phyloP scores from a whole-genome alignment of 345 rosid genomes.

The Corymbia maculata region DNA sequence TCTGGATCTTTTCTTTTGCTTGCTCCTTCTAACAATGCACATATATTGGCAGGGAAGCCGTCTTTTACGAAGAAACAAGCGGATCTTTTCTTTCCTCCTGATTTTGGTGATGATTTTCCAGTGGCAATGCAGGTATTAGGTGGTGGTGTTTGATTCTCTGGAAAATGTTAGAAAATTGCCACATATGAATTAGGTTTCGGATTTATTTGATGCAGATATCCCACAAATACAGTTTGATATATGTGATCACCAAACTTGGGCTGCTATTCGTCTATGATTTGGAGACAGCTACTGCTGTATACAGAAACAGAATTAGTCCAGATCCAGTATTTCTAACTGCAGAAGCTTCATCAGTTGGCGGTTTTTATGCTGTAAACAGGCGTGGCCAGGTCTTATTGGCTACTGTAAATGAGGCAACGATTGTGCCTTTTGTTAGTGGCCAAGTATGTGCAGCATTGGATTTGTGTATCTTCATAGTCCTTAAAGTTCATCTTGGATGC shows the following conservation, averaged over 20 bases:
- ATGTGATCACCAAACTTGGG: constrained; percentile 95
- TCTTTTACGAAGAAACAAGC: constrained; percentile 95
- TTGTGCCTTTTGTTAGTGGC: constrained; percentile 95
- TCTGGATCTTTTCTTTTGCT: constrained; percentile 32
- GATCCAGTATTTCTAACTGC: constrained; percentile 96
- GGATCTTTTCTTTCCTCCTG: constrained; percentile 99
- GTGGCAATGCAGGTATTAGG: constrained; percentile 90
- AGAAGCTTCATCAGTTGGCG: constrained; percentile 78
- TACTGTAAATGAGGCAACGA: constrained; percentile 86
- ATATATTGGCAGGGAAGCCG: constrained; percentile 56
- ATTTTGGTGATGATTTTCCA: constrained; percentile 97
- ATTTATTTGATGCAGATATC: constrained; percentile 61
- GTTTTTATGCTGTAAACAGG: constrained; percentile 89
- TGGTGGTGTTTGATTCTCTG: constrained; percentile 7
- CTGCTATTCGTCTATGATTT: constrained; percentile 93
- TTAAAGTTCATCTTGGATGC: not conserved
- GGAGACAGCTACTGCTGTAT: constrained; percentile 97
- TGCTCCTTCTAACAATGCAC: not conserved
- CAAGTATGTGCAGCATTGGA: constrained; percentile 46
- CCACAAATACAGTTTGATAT: constrained; percentile 86
- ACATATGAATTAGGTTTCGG: constrained; percentile 18
- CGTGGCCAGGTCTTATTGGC: constrained; percentile 86
- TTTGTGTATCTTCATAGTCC: constrained; percentile 12
- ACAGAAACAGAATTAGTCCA: constrained; percentile 89
- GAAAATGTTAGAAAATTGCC: constrained; percentile 76